A percentile compares a stretch with the other conserved stretches of the same genome.
Conservation (phyloP, 257 asterid species). For the Jacaranda mimosifolia region DNA sequence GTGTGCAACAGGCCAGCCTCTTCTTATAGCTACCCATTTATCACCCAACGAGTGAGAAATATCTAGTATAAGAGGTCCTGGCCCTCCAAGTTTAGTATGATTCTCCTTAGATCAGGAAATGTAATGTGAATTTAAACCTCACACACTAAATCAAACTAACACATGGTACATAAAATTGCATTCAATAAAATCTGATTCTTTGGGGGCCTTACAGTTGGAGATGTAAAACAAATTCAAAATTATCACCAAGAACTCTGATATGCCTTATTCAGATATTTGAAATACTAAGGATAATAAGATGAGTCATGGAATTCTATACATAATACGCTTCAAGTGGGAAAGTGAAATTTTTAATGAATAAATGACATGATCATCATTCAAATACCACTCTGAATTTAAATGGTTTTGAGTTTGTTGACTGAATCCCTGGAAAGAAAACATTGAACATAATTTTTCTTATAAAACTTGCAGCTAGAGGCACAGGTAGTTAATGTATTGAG, state of each 20-base stretch:
- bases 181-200: neutral
- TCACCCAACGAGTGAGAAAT: slow-evolving; percentile 6
- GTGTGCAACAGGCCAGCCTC: neutral
- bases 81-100: neutral
- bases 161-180: neutral
- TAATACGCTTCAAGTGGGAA: neutral
- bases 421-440: too few relatives aligned
- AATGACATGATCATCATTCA: too few relatives aligned
- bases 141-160: too few relatives aligned
- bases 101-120: neutral
- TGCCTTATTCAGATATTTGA: too few relatives aligned
- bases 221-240: neutral
- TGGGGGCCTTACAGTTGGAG: slow-evolving; percentile 5
- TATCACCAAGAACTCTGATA: neutral
- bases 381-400: too few relatives aligned
- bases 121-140: neutral
- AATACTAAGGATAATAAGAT: too few relatives aligned
- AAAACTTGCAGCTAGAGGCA: too few relatives aligned
- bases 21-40: neutral
- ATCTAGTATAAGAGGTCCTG: neutral
- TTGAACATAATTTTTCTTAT: too few relatives aligned
- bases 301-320: neutral
- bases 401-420: too few relatives aligned
- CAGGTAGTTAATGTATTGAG: too few relatives aligned
- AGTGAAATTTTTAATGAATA: neutral